Evolutionary conservation across 495 filamentous ascomycete species (phyloP), one percentile per base, ranked within the genome.

Genomic region (Penicillium riverlandense): DNA sequence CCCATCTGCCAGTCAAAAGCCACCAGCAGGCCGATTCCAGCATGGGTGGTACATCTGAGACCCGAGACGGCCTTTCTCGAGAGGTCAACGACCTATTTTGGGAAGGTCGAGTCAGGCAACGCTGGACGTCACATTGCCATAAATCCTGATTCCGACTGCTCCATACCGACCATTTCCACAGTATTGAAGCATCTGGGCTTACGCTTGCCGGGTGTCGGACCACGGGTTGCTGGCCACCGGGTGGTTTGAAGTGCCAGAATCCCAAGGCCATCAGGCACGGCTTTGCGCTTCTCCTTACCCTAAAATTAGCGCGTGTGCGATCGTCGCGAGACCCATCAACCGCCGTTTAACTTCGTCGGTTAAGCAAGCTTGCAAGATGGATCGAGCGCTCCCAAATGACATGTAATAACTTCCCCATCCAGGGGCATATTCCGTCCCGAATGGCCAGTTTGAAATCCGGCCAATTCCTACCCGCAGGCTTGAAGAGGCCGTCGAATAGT

Each of bases 371-470:
- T 22, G 22, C 22, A 3, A 22, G 22, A 22, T 22, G 22, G 6
- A 22, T 22, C 22, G 22, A 22, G 6, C 22, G 29, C 29, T 29
- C 27, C 13, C 8, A 15, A 11, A 13, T 27, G 34, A 37, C 14
- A 43, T 12, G 29, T 22, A 38, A 41, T 30, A 34, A 11, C 16
- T 35, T 43, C 40, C 27, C 12, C 31, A 6, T 11, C 37, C 37
- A 31, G n/a, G 31, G 43, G 33, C 33, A 34, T 30, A n/a, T 49
- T 53, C 44, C 39, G 39, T 51, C 50, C 44, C 42, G 42, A 54
- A 32, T 49, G 40, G 42, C 29, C 49, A 12, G 32, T 51, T 51
- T 30, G 0, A 11, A 52, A 38, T 35, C 33, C 33, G 41, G 14
- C 50, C 48, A 36, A 41, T 36, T 35, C n/a, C 37, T 15, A 33